Conservation (phyloP, 2,329 filamentous ascomycete species). For the Fusarium ramigenum region DNA sequence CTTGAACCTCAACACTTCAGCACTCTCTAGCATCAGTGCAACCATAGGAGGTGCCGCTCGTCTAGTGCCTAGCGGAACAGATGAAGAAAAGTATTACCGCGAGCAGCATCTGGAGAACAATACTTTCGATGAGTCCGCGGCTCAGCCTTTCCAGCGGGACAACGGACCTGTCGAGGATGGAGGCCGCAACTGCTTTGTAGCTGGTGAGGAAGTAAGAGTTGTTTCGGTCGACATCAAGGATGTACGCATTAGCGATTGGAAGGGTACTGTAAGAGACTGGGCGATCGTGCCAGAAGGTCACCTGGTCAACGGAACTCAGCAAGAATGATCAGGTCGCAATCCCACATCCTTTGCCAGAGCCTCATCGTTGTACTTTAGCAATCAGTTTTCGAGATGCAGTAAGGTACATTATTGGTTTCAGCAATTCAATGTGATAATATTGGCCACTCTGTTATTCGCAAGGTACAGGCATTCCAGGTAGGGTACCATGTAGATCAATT, state of each 20-base stretch:
- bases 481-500: not conserved
- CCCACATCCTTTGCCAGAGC: not conserved
- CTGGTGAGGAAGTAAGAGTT: conserved; percentile 84
- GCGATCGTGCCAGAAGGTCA: conserved; percentile 54
- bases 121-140: conserved; percentile 73
- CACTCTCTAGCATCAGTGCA: conserved; percentile 86
- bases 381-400: not conserved
- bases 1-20: conserved; percentile 89
- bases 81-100: conserved; percentile 86
- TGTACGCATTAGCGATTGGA: conserved; percentile 92
- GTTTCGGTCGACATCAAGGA: conserved; percentile 86
- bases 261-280: conserved; percentile 90
- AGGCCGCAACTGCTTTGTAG: conserved; percentile 74
- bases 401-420: not conserved
- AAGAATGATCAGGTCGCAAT: not conserved
- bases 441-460: not conserved
- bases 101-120: conserved; percentile 90
- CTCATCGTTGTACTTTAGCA: conserved; percentile 7
- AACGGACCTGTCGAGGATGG: conserved; percentile 59
- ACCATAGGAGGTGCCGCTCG: conserved; percentile 91
- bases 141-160: conserved; percentile 46
- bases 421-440: not conserved
- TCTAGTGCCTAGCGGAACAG: conserved; percentile 75
- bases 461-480: not conserved
- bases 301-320: conserved; percentile 54